Base-by-base conservation (phyloP, 768 basidiomycete species). In the Boletus rubescentipes region DNA sequence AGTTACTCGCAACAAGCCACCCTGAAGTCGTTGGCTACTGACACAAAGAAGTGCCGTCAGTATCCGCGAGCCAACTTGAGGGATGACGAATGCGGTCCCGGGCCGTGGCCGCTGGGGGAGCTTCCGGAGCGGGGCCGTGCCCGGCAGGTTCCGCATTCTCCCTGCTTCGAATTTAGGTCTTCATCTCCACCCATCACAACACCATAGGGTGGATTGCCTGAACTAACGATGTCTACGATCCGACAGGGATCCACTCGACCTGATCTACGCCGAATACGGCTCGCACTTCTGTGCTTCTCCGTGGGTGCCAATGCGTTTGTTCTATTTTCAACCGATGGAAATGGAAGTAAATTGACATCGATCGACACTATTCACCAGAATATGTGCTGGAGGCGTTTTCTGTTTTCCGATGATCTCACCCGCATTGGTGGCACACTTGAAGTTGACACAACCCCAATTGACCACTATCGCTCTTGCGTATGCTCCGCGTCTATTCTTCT, bases 391-490 rank as follows among this genome's bases (percentile, higher is more conserved):
- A n/a, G 87, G 85, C 31, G 79, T 92, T 54, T 90, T 89, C 73
- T 85, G 80, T 42, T 91, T 92, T 63, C 88, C 91, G 18, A 74
- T 92, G 6, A 72, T 91, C 37, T 83, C 89, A 1, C 85, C 89
- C 8, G 73, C 78, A 1, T 66, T 91, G 53, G 81, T 80, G 5
- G 65, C 75, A 18, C 79, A 79, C 59, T 73, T 84, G 61, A 84
- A 84, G 64, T 73, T 92, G 49, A 80, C 80, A 11, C 90, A 92
- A 64, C 82, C 87, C 7, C 90, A 93, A 60, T 69, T 92, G 53
- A 91, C 88, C 15, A 87, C 87, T 3, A 85, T 93, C 49, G 84
- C 81, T 14, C 75, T 92, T 20, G 87, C 85, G 90, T 91, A 70
- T 72, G 85, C 67, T 20, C 26, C 86, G 64, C 72, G 78, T 67